These are phyloP conservation scores for Lophiotrema nucula DNA, from an alignment of 495 filamentous ascomycete species.

Conservation along the genomic window DNA sequence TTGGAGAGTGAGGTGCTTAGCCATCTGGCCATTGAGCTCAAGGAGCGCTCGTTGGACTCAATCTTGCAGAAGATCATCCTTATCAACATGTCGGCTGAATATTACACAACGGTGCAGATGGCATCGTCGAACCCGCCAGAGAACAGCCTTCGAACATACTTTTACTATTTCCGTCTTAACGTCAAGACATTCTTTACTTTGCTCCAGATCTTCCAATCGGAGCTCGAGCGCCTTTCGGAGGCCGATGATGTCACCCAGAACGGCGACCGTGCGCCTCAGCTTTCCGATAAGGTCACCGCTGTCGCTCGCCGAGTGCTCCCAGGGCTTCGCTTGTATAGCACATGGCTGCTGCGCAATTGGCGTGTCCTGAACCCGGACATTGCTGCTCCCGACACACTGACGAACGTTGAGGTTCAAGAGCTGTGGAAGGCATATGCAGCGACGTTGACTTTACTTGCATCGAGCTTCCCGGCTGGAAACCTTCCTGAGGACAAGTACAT, in stretches of 20 bases:
- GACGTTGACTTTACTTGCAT: constrained; percentile 62
- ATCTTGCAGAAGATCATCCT: constrained; percentile 76
- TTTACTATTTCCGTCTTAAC: constrained; percentile 77
- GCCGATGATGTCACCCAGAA: constrained; percentile 46
- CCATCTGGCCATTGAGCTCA: constrained; percentile 70
- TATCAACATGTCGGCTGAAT: constrained; percentile 82
- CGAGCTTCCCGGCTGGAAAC: constrained; percentile 57
- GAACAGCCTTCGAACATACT: constrained; percentile 53
- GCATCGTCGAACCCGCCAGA: constrained; percentile 21
- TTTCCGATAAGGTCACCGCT: constrained; percentile 58
- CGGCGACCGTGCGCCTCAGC: constrained; percentile 35
- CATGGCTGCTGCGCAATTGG: constrained; percentile 62
- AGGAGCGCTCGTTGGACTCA: constrained; percentile 63
- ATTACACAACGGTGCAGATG: constrained; percentile 61
- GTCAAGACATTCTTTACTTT: constrained; percentile 76
- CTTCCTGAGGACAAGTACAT: constrained; percentile 62
- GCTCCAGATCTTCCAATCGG: constrained; percentile 67
- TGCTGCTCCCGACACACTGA: constrained; percentile 53
- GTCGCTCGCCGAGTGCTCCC: constrained; percentile 66
- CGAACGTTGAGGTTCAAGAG: constrained; percentile 60
- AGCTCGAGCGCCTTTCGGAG: constrained; percentile 58
- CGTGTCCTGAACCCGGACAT: constrained; percentile 52
- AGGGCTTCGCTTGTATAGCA: constrained; percentile 69
- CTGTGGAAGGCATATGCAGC: constrained; percentile 72
- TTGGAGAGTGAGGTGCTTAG: constrained; percentile 83